A percentile compares a stretch with the other conserved stretches of the same genome.
phyloP scores from a whole-genome alignment of 2,329 filamentous ascomycete genomes.

The Apiospora sp. region DNA sequence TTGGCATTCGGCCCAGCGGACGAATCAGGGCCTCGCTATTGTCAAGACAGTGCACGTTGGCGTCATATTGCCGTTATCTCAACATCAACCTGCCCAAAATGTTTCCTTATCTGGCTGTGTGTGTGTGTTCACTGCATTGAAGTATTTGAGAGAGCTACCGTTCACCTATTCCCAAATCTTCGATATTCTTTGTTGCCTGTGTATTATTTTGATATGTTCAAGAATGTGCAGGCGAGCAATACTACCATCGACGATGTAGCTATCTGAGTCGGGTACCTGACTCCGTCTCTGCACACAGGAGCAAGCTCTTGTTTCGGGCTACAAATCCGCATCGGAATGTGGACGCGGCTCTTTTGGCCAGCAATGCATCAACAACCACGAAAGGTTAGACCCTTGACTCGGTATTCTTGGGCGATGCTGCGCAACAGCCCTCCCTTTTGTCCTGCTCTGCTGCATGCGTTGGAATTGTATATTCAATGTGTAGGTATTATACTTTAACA shows the following conservation, averaged over 20 bases:
- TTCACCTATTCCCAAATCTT: not conserved
- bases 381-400: conserved; percentile 9
- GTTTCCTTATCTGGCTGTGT: conserved; percentile 3
- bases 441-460: not conserved
- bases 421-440: not conserved
- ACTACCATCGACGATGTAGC: not conserved
- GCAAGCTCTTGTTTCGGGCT: conserved; percentile 15
- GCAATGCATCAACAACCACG: conserved; percentile 8
- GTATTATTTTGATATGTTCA: not conserved
- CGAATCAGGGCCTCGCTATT: conserved; percentile 39
- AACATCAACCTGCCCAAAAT: conserved; percentile 15
- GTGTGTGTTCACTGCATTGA: not conserved
- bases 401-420: not conserved
- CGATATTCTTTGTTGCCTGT: not conserved
- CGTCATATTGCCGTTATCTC: conserved; percentile 20
- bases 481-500: not conserved
- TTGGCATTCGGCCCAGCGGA: conserved; percentile 38
- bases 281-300: conserved; percentile 10
- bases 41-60: conserved; percentile 14
- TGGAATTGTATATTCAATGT: not conserved
- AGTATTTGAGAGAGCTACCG: not conserved
- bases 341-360: conserved; percentile 14
- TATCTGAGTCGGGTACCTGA: conserved; percentile 6
- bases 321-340: conserved; percentile 16
- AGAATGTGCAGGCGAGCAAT: not conserved